Base-by-base conservation (phyloP, 2,329 filamentous ascomycete species). In the Hirsutella minnesotensis region DNA sequence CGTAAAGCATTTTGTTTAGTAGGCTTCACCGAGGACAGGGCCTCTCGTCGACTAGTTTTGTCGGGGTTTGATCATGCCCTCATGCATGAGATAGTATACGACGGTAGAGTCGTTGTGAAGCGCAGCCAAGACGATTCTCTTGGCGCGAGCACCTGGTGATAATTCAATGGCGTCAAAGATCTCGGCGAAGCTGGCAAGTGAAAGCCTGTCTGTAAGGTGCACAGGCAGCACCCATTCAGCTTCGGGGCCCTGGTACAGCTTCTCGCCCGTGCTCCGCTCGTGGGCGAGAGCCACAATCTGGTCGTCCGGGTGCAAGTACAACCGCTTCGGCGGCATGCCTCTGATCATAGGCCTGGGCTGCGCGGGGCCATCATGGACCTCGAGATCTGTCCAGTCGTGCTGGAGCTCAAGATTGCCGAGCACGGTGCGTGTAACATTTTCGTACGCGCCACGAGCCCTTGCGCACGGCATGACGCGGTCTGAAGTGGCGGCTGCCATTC, bases 1-100 rank as follows among this genome's bases (percentile, higher is more conserved):
- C 24, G 24, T 12, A 7, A 27, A 12, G 24, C 24, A 27, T n/a
- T n/a, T 18, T 20, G n/a, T 21, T 15, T 27, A 19, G 12, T 18
- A 18, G 15, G 4, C 16, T 35, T 19, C 3, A 18, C 5, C 9
- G 2, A 15, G 16, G 15, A 34, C 13, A 35, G 15, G 16, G 12
- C 8, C 9, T 34, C 18, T 3, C 9, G 18, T n/a, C 8, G 4
- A 20, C 72, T 65, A 90, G 58, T 92, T 92, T 60, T 90, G 86
- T 44, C 86, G 72, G 20, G 86, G 86, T 67, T 90, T 92, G 42
- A 90, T 83, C 49, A 89, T 79, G n/a, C 85, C 86, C 59, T 90
- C 84, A 54, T 90, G 85, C 59, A 90, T 77, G 48, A 89, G 73
- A 57, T 92, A 92, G 63, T 90, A 92, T 34, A 86, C 82, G 16